Conservation (phyloP, 2,329 filamentous ascomycete genomes). For the Chaetoscypha palmicola region DNA sequence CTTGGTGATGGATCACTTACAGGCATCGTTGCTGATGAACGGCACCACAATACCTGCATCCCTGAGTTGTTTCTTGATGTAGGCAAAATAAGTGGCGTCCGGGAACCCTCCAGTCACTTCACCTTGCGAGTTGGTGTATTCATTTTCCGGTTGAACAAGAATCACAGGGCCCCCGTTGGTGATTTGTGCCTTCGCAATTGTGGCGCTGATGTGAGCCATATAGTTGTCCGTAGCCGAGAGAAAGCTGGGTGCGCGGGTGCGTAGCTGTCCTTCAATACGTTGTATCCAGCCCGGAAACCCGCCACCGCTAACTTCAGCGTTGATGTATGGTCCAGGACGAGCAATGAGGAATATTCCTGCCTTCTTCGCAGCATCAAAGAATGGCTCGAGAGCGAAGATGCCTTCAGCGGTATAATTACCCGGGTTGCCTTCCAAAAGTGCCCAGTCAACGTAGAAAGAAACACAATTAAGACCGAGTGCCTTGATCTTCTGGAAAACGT, state of each 20-base stretch:
- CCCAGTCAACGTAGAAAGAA: conserved; percentile 77
- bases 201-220: conserved; percentile 47
- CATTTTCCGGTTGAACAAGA: conserved; percentile 74
- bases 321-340: conserved; percentile 52
- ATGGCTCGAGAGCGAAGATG: conserved; percentile 64
- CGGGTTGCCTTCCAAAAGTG: conserved; percentile 64
- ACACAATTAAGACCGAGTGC: conserved; percentile 73
- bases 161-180: conserved; percentile 78
- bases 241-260: conserved; percentile 56
- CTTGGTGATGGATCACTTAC: too few relatives aligned
- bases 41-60: conserved; percentile 67
- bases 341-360: conserved; percentile 74
- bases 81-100: conserved; percentile 61
- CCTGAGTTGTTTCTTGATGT: conserved; percentile 61
- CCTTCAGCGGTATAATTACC: conserved; percentile 65
- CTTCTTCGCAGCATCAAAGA: conserved; percentile 67
- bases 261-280: conserved; percentile 54
- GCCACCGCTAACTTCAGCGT: conserved; percentile 69
- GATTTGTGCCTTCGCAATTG: conserved; percentile 70
- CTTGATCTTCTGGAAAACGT: conserved; percentile 77
- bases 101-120: conserved; percentile 49
- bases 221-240: conserved; percentile 61
- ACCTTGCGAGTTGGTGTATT: conserved; percentile 53
- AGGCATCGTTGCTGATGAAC: conserved; percentile 67
- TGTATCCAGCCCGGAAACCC: conserved; percentile 78